Evolutionary conservation across 2,329 filamentous ascomycete species (phyloP), one percentile per base, ranked within the genome.

Genomic region (Fusarium temperatum): DNA sequence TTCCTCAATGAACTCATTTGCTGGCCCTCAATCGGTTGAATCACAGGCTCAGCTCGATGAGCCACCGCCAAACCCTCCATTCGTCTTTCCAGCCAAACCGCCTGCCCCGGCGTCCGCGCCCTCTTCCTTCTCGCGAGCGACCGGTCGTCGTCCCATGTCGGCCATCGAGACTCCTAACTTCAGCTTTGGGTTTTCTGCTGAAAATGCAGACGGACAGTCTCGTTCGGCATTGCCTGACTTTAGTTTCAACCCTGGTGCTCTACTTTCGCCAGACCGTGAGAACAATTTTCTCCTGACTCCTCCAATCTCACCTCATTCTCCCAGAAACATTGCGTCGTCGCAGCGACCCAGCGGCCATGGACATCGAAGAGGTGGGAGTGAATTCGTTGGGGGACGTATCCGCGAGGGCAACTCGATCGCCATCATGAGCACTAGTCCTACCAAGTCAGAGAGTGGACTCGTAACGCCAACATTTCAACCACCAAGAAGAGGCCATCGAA

Each of bases 281-380:
- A 67, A 74, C 5, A 68, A 74, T 13, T 79, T 83, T 22, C 82
- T 87, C n/a, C 79, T 89, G 28, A 89, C 86, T 58, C 89, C 90
- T 20, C 87, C 89, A 1, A 82, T 87, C 22, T 88, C 88, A n/a
- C 88, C 89, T 18, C 82, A 84, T 22, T 88, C 88, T 8, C 83
- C 85, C 5, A 82, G 84, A 42, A 80, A 84, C 4, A 81, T 84
- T 24, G 88, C 90, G n/a, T 87, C 89, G 12, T 87, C 91, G 24
- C 85, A 88, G 26, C 87, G 89, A 68, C 84, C 88, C 30, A 83
- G 84, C 38, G 90, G 91, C 28, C 93, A 95, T 79, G 91, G 92
- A 36, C 95, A 98, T 81, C 89, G 92, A 77, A 89, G 95, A 78
- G 93, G 93, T 61, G 93, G 91, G 35, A 98, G 95, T 80, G 95